A percentile compares a stretch with the other conserved stretches of the same genome.
phyloP scores from a whole-genome alignment of 352 stramenopile species.

The Pilasporangium apinafurcum region DNA sequence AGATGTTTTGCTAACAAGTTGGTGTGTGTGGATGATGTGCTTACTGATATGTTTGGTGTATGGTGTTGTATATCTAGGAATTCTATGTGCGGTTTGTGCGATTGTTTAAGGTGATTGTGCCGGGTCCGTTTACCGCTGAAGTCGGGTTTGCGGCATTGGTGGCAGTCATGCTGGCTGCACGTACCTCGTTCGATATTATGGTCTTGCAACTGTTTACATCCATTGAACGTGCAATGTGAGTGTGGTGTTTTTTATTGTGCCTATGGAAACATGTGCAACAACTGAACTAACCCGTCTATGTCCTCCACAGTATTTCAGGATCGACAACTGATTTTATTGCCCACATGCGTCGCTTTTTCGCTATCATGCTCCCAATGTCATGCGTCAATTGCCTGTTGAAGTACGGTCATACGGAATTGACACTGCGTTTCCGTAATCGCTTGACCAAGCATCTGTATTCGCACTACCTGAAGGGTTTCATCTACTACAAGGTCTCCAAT shows the following conservation, averaged over 20 bases:
- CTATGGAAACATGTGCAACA: no score
- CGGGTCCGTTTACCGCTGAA: slow-evolving; percentile 57
- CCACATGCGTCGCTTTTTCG: slow-evolving; percentile 67
- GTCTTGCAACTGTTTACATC: slow-evolving; percentile 73
- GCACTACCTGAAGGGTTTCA: slow-evolving; percentile 84
- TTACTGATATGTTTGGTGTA: background rate
- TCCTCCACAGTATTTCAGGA: slow-evolving; percentile 38
- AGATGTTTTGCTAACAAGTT: no score
- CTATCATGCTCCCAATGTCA: slow-evolving; percentile 71
- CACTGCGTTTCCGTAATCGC: slow-evolving; percentile 75
- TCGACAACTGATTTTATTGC: slow-evolving; percentile 54
- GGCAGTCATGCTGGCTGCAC: slow-evolving; percentile 45
- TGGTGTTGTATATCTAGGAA: slow-evolving; percentile 13
- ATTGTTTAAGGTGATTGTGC: slow-evolving; percentile 70
- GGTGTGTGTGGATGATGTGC: background rate
- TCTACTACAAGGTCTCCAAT: slow-evolving; percentile 90
- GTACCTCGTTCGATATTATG: slow-evolving; percentile 76
- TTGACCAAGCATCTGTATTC: slow-evolving; percentile 78
- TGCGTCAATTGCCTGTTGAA: slow-evolving; percentile 81
- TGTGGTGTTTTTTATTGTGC: background rate
- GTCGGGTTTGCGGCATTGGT: slow-evolving; percentile 62
- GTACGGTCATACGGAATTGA: slow-evolving; percentile 76
- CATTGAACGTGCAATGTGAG: slow-evolving; percentile 66
- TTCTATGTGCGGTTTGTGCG: slow-evolving; percentile 59
- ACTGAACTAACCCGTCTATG: no score